These are phyloP conservation scores for Lepidium sativum DNA, from an alignment of 345 rosid genomes.

Conservation along the genomic window DNA sequence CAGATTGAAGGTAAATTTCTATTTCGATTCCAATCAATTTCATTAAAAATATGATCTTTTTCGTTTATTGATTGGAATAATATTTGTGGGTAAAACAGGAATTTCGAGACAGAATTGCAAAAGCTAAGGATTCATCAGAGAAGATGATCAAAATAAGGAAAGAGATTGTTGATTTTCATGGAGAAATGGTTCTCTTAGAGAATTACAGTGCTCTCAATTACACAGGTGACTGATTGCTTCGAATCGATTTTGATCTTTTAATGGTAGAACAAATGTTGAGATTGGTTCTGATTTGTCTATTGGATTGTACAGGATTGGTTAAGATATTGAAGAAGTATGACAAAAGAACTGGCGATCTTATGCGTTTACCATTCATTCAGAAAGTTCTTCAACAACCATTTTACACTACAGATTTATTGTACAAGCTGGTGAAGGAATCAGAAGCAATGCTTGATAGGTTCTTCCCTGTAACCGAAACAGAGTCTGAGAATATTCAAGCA, in stretches of 20 bases:
- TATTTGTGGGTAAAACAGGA: slow-evolving; percentile 32
- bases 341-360: slow-evolving; percentile 87
- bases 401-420: slow-evolving; percentile 80
- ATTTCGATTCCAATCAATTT: not conserved
- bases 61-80: not conserved
- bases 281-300: not conserved
- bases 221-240: slow-evolving; percentile 43
- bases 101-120: slow-evolving; percentile 55
- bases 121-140: slow-evolving; percentile 45
- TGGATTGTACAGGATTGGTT: slow-evolving; percentile 53
- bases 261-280: not conserved
- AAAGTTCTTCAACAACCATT: slow-evolving; percentile 89
- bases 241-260: not conserved
- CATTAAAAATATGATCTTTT: not conserved
- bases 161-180: slow-evolving; percentile 90
- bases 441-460: slow-evolving; percentile 73
- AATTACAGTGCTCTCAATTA: slow-evolving; percentile 97
- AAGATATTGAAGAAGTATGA: slow-evolving; percentile 94
- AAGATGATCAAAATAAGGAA: slow-evolving; percentile 56
- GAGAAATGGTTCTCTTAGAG: slow-evolving; percentile 95
- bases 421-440: slow-evolving; percentile 73
- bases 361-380: slow-evolving; percentile 85
- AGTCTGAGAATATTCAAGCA: slow-evolving; percentile 24
- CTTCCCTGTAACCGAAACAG: slow-evolving; percentile 37
- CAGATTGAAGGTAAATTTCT: slow-evolving; percentile 51